Percentiles rank a stretch among this genome's conserved stretches.
These are phyloP conservation scores for Coelastrella sp. DNA, from an alignment of 139 green algal species.

Conservation along the genomic window DNA sequence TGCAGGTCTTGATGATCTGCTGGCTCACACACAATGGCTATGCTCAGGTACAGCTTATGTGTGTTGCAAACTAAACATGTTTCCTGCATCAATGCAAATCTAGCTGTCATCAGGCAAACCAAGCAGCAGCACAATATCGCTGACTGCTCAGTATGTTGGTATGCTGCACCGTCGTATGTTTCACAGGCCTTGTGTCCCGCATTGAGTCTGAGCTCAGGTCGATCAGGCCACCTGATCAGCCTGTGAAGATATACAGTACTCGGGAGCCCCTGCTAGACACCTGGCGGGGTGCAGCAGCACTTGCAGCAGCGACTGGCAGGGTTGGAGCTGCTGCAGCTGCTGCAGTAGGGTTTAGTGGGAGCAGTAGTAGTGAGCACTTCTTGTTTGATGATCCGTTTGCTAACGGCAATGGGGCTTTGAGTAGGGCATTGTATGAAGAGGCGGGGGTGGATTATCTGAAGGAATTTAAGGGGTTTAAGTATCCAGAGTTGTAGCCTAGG, in stretches of 20 bases:
- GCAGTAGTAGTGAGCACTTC: not conserved
- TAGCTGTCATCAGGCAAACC: too few species aligned
- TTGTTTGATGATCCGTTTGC: conserved; percentile 42
- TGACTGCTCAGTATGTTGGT: too few species aligned
- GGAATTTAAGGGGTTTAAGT: conserved; percentile 40
- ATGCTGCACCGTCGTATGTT: not conserved
- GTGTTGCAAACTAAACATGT: too few species aligned
- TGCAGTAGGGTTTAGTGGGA: not conserved
- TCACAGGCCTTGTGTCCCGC: conserved; percentile 1
- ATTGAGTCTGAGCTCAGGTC: conserved; percentile 20
- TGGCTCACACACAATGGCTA: too few species aligned
- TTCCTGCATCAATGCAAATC: too few species aligned
- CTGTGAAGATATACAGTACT: not conserved
- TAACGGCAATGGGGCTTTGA: conserved; percentile 27
- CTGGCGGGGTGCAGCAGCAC: conserved; percentile 37
- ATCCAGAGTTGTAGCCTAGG: conserved; percentile 19
- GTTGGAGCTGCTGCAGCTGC: not conserved
- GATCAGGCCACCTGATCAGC: conserved; percentile 14
- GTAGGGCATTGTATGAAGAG: conserved; percentile 12
- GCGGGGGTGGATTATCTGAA: conserved; percentile 36
- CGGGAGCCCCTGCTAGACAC: conserved; percentile 27
- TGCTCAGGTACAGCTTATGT: too few species aligned
- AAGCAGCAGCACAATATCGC: too few species aligned
- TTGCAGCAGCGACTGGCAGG: conserved; percentile 9
- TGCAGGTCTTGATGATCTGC: too few species aligned